Conservation (phyloP, 176 grass and related monocot genomes). For the Pontederia crassipes region DNA sequence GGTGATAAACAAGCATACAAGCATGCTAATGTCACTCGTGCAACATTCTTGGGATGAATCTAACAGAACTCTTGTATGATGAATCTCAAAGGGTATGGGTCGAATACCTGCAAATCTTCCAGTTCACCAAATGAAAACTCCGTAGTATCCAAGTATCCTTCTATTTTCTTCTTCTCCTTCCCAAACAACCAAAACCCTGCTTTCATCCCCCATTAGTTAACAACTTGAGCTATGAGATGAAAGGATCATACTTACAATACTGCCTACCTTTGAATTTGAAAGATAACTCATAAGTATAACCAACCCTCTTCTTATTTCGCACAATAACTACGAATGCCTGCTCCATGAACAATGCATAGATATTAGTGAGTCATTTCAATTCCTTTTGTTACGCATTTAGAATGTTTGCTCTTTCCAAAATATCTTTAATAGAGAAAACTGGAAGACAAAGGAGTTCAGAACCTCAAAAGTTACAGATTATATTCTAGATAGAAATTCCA, state of each 20-base stretch:
- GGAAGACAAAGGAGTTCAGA: too few species aligned
- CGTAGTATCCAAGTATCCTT: slow-evolving; percentile 71
- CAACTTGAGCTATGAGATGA: neutral
- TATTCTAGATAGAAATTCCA: too few species aligned
- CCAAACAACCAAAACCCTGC: slow-evolving; percentile 79
- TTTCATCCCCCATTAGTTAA: neutral
- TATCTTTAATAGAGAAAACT: too few species aligned
- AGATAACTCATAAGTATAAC: slow-evolving; percentile 85
- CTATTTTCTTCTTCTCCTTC: slow-evolving; percentile 60
- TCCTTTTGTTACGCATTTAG: neutral
- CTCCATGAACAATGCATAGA: slow-evolving; percentile 26
- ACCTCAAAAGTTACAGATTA: too few species aligned
- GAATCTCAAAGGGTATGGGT: neutral
- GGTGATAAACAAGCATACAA: too few species aligned
- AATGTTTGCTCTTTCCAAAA: too few species aligned
- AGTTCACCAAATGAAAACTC: slow-evolving; percentile 95
- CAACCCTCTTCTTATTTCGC: slow-evolving; percentile 90
- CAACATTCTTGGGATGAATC: too few species aligned
- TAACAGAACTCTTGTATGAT: neutral
- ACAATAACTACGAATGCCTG: slow-evolving; percentile 83
- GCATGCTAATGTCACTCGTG: too few species aligned
- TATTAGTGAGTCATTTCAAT: neutral
- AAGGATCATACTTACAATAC: neutral
- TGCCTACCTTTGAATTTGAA: slow-evolving; percentile 67
- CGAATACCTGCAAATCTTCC: slow-evolving; percentile 67